Evolutionary conservation across 73 alveolate species (phyloP), one percentile per base, ranked within the genome.

Genomic region (Paramecium caudatum): DNA sequence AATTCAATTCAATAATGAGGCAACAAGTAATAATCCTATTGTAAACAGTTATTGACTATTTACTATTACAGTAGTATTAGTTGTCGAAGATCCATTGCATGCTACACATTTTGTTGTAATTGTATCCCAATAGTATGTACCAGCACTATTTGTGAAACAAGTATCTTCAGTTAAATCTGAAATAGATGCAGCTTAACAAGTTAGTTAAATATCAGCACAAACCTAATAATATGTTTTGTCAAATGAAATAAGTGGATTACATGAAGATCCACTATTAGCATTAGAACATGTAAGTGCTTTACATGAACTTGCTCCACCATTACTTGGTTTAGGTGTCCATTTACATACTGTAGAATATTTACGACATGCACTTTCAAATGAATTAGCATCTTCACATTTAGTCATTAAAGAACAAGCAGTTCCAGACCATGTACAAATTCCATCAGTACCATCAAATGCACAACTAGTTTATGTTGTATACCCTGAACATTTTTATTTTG

Each of bases 241-340:
- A 21, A 74, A 74, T 4, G 69, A 23, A n/a, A 45, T 16, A 16
- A 74, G 55, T 15, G 88, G 88, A 1, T 15, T 30, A 43, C 88
- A 74, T 36, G 88, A n/a, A 21, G 68, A 15, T 10, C 62, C 69
- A 17, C 69, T 15, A 19, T 36, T 19, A 13, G 36, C 21, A 17
- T 43, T 74, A 21, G 49, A 8, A 45, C 88, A 74, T 10, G 88
- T 74, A 27, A 21, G 32, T 1, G 88, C 68, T 21, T 37, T 74
- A 23, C 88, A 74, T 13, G 69, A 74, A 43, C 88, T 74, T 8
- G 69, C 16, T 36, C 88, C 88, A 36, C 65, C 65, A 43, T 74
- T 74, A 17, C 69, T 41, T 6, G 88, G 88, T 43, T 74, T 74
- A 6, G 88, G 88, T 3, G 88, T 74, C 88, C 88, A 74, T 43